phyloP scores from a whole-genome alignment of 306 rosid genomes.

The Pyrus pyrifolia region DNA sequence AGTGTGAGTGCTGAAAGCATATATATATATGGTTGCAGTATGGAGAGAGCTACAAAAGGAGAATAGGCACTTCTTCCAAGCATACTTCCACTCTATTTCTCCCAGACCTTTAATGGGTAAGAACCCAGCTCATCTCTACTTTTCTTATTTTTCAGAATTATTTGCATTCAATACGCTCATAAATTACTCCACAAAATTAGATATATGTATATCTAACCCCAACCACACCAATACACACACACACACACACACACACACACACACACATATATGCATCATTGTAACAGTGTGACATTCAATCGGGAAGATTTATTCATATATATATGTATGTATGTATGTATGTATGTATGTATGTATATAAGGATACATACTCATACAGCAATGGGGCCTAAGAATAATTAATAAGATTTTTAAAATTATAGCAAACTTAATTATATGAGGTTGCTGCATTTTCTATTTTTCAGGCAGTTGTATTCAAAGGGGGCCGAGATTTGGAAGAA shows the following conservation, averaged over 20 bases:
- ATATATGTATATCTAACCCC: neutral
- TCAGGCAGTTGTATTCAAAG: constrained; percentile 46
- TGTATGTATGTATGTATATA: neutral
- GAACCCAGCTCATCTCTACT: constrained; percentile 9
- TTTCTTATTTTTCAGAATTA: neutral
- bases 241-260: too few relatives aligned
- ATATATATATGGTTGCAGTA: constrained; percentile 37
- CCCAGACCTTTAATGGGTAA: constrained; percentile 44
- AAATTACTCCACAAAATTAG: neutral
- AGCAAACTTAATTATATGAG: neutral
- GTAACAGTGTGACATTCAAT: neutral
- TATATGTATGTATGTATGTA: too few relatives aligned
- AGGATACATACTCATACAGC: neutral
- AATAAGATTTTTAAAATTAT: neutral
- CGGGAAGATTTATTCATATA: neutral
- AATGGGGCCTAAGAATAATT: neutral
- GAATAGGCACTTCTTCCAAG: constrained; percentile 67
- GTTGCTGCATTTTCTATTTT: constrained; percentile 5
- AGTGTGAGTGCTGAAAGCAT: neutral
- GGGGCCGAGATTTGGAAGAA: constrained; percentile 30
- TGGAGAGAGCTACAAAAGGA: constrained; percentile 95
- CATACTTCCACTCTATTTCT: constrained; percentile 51
- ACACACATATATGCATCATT: neutral
- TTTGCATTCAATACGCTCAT: constrained; percentile 3
- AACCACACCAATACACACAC: neutral